Base-by-base conservation (phyloP, 208 protist species). In the Trypanosomatidae sp. region DNA sequence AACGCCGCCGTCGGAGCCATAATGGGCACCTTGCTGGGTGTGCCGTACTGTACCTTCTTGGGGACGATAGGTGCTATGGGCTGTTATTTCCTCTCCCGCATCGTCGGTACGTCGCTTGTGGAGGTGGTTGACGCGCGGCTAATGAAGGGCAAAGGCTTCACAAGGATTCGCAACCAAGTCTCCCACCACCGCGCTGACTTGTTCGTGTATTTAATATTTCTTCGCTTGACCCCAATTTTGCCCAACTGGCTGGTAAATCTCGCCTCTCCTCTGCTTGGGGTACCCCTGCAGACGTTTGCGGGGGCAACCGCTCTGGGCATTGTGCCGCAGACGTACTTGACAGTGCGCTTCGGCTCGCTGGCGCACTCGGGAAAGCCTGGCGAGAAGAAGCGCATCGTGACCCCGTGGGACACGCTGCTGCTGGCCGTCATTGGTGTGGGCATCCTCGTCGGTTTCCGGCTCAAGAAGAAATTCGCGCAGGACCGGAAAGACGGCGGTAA, bases 221-320 rank as follows among this genome's bases (percentile, higher is more conserved):
- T 98, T 17, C 93, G 96, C 4, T 79, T 98, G 17, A 97, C 96
- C 2, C 95, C 96, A 17, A 79, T 98, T 43, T 66, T 98, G 25
- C 96, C 96, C 15, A 98, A 98, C 75, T 98, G 94, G 94, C 85
- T 98, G 12, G 84, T 98, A n/a, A 98, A 98, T 79, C 67, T 97
- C 1, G 88, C 94, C 1, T 93, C 91, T 7, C 96, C 96, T 0
- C 69, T 96, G 7, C 83, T 93, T 5, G 84, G 84, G 9, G 91
- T 97, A 3, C 88, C 90, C 10, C 65, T 95, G 25, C 53, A 46
- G 7, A 69, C 83, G 28, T 97, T 98, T 80, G 89, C 82, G 0
- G 64, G 86, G 13, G 94, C 88, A 7, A 98, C 96, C 1, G 72
- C 89, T 68, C 33, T 97, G 7, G 96, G 96, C 19, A 96, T 97